These are phyloP conservation scores for Boletus pseudo-olivaceus DNA, from an alignment of 768 basidiomycete species.

Conservation along the genomic window DNA sequence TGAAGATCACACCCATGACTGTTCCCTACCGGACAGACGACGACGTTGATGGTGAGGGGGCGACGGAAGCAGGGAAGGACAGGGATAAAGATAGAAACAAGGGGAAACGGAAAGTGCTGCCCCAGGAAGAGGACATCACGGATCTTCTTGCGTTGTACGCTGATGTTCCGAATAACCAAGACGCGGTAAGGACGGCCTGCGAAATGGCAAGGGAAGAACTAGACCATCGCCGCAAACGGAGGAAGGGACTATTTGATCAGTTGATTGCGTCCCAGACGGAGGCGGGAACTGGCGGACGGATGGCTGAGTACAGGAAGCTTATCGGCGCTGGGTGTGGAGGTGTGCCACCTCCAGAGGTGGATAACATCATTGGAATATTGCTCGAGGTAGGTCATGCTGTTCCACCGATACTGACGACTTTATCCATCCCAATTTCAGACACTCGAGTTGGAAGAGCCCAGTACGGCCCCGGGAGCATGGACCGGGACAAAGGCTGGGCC, in stretches of 20 bases:
- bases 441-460: slow-evolving; percentile 78
- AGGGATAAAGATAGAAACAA: slow-evolving; percentile 48
- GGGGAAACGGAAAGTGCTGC: slow-evolving; percentile 51
- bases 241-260: slow-evolving; percentile 70
- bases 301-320: slow-evolving; percentile 84
- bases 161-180: slow-evolving; percentile 55
- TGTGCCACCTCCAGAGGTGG: slow-evolving; percentile 81
- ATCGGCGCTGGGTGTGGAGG: slow-evolving; percentile 91
- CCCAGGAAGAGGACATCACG: slow-evolving; percentile 54
- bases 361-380: slow-evolving; percentile 78
- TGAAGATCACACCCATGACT: slow-evolving; percentile 44
- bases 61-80: slow-evolving; percentile 31
- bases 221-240: slow-evolving; percentile 57
- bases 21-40: slow-evolving; percentile 47
- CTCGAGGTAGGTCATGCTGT: slow-evolving; percentile 58
- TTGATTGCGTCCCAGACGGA: slow-evolving; percentile 82
- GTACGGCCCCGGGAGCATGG: slow-evolving; percentile 48
- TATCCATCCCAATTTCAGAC: slow-evolving; percentile 44
- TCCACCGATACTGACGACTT: background rate
- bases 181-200: slow-evolving; percentile 51
- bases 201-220: slow-evolving; percentile 65
- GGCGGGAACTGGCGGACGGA: slow-evolving; percentile 84
- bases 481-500: slow-evolving; percentile 28
- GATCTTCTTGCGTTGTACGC: slow-evolving; percentile 61
- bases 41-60: slow-evolving; percentile 40